Evolutionary conservation across 1,139 yeast species (phyloP), one percentile per base, ranked within the genome.

Genomic region (Debaryomyces psychrophilus): DNA sequence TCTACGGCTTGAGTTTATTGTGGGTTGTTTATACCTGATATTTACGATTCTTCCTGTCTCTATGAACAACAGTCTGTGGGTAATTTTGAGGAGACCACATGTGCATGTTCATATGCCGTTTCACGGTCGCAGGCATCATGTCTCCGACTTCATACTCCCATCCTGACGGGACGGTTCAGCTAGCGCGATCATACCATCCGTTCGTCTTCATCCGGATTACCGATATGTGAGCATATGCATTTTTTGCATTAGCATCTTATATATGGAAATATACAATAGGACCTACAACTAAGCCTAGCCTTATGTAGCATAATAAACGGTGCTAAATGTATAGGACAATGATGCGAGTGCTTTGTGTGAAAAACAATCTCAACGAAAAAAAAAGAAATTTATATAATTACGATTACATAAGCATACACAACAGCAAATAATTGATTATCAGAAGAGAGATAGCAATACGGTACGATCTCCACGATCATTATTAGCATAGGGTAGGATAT

Each of bases 381-480:
- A 33, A 33, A 33, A 33, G 22, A 18, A 17, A 33, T 20, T 17
- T 33, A 22, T 5, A 20, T 18, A 5, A 14, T 20, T 29, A 12
- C 23, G 36, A 17, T 33, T 33, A 33, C 36, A 33, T 33, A 33
- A 33, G 9, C 36, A 18, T 33, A 23, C 36, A 33, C 25, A 33
- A 33, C 36, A 33, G 36, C 36, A 33, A 33, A 18, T 18, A 18
- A 33, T 33, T 20, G 11, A 33, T 7, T 33, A 20, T 33, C 25
- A 8, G 3, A 28, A 29, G 18, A 15, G 31, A 2, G n/a, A 8
- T 29, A 14, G 33, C 31, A 15, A 22, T 1, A 5, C 4, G n/a
- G 17, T 5, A 17, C 6, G 36, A 33, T 18, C 36, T 33, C 25
- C 20, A 33, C 12, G 11, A 18, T 18, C 25, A n/a, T 8, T n/a